Conservation (phyloP, 176 grass and related monocot genomes). For the Metroxylon sagu region DNA sequence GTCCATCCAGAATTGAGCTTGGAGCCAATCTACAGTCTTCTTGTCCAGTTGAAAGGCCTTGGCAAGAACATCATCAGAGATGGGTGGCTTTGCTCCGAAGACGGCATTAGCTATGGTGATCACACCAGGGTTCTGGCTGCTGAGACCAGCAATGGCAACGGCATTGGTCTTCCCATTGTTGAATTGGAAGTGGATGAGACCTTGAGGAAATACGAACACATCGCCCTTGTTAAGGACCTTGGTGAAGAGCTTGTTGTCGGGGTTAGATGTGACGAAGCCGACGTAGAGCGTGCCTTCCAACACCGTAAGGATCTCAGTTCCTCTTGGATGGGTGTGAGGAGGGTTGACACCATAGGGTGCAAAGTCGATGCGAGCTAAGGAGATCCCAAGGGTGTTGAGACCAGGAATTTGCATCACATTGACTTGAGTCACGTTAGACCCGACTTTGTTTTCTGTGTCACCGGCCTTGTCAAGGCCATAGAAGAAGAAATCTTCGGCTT, state of each 20-base stretch:
- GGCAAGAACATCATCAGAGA: constrained; percentile 24
- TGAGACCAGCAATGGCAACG: constrained; percentile 22
- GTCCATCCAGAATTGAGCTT: constrained; percentile 16
- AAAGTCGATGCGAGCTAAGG: no score
- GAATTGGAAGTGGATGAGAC: constrained; percentile 38
- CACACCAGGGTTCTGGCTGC: constrained; percentile 35
- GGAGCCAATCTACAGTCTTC: constrained; percentile 18
- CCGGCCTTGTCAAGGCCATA: no score
- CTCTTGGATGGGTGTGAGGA: constrained; percentile 25
- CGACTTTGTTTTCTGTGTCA: no score
- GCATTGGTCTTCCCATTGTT: constrained; percentile 4
- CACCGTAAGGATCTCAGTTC: constrained; percentile 22
- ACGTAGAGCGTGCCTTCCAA: constrained; percentile 24
- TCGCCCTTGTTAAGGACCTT: constrained; percentile 25
- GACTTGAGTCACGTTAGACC: no score
- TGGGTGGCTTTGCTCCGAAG: constrained; percentile 15
- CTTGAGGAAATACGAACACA: constrained; percentile 28
- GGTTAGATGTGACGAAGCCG: constrained; percentile 32
- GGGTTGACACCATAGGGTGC: no score
- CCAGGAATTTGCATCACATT: no score
- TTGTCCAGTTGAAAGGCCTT: constrained; percentile 35
- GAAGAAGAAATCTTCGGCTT: no score
- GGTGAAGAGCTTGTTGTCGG: constrained; percentile 25
- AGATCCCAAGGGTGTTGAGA: no score
- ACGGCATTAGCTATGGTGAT: constrained; percentile 16